Conservation (phyloP, 345 rosid genomes). For the Acer saccharum region DNA sequence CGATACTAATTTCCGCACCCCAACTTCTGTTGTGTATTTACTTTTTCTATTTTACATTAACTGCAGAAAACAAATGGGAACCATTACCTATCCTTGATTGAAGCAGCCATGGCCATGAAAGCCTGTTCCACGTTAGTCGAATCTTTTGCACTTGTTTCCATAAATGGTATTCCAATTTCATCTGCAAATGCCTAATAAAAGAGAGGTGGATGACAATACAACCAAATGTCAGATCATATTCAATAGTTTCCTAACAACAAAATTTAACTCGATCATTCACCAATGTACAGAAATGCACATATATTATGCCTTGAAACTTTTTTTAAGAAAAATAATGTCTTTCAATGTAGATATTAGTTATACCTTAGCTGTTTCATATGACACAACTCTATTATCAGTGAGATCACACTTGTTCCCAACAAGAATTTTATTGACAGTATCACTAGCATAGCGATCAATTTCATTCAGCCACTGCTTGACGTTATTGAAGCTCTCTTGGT, state of each 20-base stretch:
- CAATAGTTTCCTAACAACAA: neutral
- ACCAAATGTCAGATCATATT: neutral
- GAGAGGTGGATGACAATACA: neutral
- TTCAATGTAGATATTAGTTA: neutral
- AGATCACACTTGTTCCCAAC: constrained; percentile 86
- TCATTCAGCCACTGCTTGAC: constrained; percentile 81
- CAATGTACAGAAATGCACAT: neutral
- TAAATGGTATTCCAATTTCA: constrained; percentile 72
- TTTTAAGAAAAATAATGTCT: neutral
- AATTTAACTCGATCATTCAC: neutral
- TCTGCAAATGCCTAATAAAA: constrained; percentile 65
- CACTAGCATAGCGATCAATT: constrained; percentile 82
- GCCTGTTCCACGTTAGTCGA: constrained; percentile 73
- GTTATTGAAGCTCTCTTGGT: constrained; percentile 80
- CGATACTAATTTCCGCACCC: neutral
- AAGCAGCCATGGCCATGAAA: constrained; percentile 81
- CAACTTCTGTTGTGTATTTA: neutral
- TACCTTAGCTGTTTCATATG: constrained; percentile 77
- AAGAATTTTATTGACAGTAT: constrained; percentile 71
- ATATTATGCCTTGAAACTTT: neutral
- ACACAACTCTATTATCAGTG: constrained; percentile 65
- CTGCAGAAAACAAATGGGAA: neutral
- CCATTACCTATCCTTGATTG: constrained; percentile 65
- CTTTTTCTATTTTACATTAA: neutral
- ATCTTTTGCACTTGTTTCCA: constrained; percentile 88